Conservation (phyloP, 192 early-diverging fungal species). For the Diversispora eburnea region DNA sequence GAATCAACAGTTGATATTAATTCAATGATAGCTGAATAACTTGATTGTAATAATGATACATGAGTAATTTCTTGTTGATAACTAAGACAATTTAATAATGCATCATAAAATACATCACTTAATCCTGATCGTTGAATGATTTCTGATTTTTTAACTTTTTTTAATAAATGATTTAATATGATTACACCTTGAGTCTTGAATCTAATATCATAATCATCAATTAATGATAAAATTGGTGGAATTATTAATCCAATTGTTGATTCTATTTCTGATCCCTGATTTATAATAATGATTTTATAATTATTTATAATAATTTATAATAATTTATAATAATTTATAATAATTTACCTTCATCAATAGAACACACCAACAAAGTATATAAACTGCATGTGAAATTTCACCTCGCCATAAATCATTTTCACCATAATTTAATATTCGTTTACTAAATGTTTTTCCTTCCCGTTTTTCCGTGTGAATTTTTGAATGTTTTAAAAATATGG, state of each 20-base stretch:
- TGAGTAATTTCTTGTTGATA: conserved; percentile 25
- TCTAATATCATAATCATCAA: conserved; percentile 29
- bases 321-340: background rate
- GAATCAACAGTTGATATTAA: conserved; percentile 9
- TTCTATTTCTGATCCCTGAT: conserved; percentile 3
- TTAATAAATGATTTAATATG: conserved; percentile 22
- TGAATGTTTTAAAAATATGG: background rate
- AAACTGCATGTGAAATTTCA: background rate
- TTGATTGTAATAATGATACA: conserved; percentile 5
- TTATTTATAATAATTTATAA: background rate
- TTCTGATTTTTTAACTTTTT: conserved; percentile 2
- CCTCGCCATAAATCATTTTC: conserved; percentile 5
- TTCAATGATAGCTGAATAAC: conserved; percentile 23
- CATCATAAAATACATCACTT: conserved; percentile 26
- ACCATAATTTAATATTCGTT: background rate
- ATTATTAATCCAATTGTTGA: conserved; percentile 17
- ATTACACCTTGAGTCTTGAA: conserved; percentile 24
- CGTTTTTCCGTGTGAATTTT: background rate
- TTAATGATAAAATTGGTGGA: conserved; percentile 28
- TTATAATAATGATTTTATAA: too few relatives aligned
- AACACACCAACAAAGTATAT: background rate
- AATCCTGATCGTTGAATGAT: conserved; percentile 22
- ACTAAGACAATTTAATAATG: conserved; percentile 19
- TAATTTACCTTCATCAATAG: background rate
- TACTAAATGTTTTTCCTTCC: background rate